A percentile compares a stretch with the other conserved stretches of the same genome.
phyloP scores from a whole-genome alignment of 2,329 filamentous ascomycete species.

The Pyricularia grisea region DNA sequence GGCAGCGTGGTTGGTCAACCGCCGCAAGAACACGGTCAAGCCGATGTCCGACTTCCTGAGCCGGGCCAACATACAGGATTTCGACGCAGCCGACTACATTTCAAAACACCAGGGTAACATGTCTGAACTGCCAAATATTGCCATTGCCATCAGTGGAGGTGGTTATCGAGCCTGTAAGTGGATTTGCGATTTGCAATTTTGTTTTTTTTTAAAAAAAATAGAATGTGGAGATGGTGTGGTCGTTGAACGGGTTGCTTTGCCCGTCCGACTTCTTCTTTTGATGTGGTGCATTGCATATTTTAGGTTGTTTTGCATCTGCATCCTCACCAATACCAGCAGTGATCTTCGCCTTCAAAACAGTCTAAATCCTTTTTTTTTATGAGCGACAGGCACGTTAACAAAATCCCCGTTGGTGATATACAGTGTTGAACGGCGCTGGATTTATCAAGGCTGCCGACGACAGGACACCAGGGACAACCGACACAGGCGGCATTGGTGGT shows the following conservation, averaged over 20 bases:
- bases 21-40: constrained; percentile 63
- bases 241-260: too few species aligned
- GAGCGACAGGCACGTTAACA: neutral
- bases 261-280: too few species aligned
- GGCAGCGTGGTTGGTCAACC: constrained; percentile 59
- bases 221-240: neutral
- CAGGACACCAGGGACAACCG: constrained; percentile 54
- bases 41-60: constrained; percentile 68
- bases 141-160: constrained; percentile 70
- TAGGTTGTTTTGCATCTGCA: too few species aligned
- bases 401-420: neutral
- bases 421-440: constrained; percentile 70
- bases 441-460: constrained; percentile 70
- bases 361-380: too few species aligned
- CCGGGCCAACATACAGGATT: constrained; percentile 64
- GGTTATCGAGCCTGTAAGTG: constrained; percentile 60
- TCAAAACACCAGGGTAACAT: constrained; percentile 49
- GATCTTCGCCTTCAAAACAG: neutral
- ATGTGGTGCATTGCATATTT: too few species aligned
- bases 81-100: constrained; percentile 70
- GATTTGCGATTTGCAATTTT: neutral
- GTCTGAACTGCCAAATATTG: constrained; percentile 50
- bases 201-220: too few species aligned
- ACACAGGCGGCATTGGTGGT: constrained; percentile 63
- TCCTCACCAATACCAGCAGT: too few species aligned